Base-by-base conservation (phyloP, 331 rosid genomes). In the Rosa hybrid region DNA sequence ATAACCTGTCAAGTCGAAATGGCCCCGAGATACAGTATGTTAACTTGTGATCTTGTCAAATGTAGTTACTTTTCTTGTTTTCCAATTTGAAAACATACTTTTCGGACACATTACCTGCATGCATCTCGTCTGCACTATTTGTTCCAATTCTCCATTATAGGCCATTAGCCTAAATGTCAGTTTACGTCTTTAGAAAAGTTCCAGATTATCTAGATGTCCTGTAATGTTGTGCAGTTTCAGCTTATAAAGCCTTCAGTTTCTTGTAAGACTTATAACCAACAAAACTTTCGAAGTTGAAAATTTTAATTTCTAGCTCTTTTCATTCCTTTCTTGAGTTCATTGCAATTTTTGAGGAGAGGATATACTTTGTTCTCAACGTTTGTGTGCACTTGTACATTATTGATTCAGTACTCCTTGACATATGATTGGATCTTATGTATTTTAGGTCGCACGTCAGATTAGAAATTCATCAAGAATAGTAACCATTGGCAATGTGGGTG, bases 1-100 rank as follows among this genome's bases (percentile, higher is more conserved):
- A 84, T 89, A 84, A 83, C 8, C 77, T 79, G 49, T 88, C 94
- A 68, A 86, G 87, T 81, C 86, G 68, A 85, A 78, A 78, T 71
- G 90, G 83, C 79, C 89, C 97, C 44, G 89, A 89, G 84, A 91
- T 95, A 71, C 75, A 86, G 98, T 95, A 89, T 56, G 96, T 75
- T 80, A 41, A 51, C 18, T 68, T 21, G 60, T 72, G 8, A 67
- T 62, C 82, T 76, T 45, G 12, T 68, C 64, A 13, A 20, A 59
- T 56, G 39, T 41, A 6, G 64, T 54, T 74, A 65, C 77, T 23
- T 38, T 75, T 64, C 63, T 57, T 71, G 42, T 81, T 72, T 57
- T 21, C 27, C 4, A 59, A 27, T 74, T 81, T 23, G 34, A 12
- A 34, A 59, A 10, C 67, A 8, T 0, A 34, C 4, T 34, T 34